phyloP scores from a whole-genome alignment of 2,329 filamentous ascomycete genomes.

The Fusarium sp. region DNA sequence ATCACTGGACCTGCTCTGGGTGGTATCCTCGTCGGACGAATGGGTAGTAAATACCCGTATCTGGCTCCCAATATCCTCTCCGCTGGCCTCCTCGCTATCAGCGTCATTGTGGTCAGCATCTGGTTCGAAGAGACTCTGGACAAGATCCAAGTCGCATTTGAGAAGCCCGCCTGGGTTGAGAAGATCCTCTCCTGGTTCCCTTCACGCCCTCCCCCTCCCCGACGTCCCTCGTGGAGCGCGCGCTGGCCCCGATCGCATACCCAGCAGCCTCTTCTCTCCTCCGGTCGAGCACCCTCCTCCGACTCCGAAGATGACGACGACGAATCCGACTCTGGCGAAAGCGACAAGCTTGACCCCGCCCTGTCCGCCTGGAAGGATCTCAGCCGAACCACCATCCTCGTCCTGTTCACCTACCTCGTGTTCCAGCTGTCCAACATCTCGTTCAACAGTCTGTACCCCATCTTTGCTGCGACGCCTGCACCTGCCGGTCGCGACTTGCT shows the following conservation, averaged over 20 bases:
- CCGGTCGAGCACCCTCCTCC: slow-evolving; percentile 35
- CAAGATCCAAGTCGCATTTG: slow-evolving; percentile 46
- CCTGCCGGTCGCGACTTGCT: slow-evolving; percentile 82
- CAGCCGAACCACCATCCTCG: slow-evolving; percentile 82
- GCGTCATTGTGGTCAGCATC: slow-evolving; percentile 78
- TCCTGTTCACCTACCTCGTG: slow-evolving; percentile 88
- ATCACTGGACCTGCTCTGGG: slow-evolving; percentile 95
- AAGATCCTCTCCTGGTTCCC: slow-evolving; percentile 48
- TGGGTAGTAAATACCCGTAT: slow-evolving; percentile 78
- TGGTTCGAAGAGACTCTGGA: slow-evolving; percentile 85
- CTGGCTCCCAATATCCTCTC: slow-evolving; percentile 85
- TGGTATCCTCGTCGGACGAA: slow-evolving; percentile 78
- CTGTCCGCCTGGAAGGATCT: slow-evolving; percentile 64
- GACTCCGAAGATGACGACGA: slow-evolving; percentile 45
- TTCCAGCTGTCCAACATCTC: slow-evolving; percentile 95
- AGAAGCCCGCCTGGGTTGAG: slow-evolving; percentile 51
- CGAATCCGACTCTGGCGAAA: slow-evolving; percentile 44
- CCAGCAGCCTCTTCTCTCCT: slow-evolving; percentile 49
- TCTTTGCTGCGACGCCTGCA: slow-evolving; percentile 81
- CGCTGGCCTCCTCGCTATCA: slow-evolving; percentile 76
- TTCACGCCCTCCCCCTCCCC: slow-evolving; percentile 30
- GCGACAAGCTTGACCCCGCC: slow-evolving; percentile 30
- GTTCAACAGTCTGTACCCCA: slow-evolving; percentile 94
- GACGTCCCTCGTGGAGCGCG: slow-evolving; percentile 53
- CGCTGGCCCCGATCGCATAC: slow-evolving; percentile 52